A percentile compares a stretch with the other conserved stretches of the same genome.
Evolutionary conservation across 768 basidiomycete genomes (phyloP).

Genomic region (Serpula lacrymans): DNA sequence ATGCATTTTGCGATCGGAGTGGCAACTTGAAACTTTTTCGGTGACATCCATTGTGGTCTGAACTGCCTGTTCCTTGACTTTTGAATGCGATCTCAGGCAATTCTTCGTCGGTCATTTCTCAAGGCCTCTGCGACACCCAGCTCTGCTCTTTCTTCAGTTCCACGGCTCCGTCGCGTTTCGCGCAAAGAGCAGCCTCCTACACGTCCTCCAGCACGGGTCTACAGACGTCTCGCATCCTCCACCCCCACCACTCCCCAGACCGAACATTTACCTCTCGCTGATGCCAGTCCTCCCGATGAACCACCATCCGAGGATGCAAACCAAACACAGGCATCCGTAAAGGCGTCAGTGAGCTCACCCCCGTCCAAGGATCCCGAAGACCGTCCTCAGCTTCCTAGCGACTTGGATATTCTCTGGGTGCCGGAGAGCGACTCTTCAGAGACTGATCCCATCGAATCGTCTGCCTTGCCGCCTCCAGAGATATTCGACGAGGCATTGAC

Average conservation of each 20-base stretch:
- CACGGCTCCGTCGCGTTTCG: constrained; percentile 11
- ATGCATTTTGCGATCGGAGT: too few species aligned
- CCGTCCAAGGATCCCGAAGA: constrained; percentile 38
- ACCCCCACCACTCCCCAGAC: constrained; percentile 17
- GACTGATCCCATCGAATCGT: constrained; percentile 24
- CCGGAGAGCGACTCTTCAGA: constrained; percentile 39
- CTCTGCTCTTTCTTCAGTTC: constrained; percentile 22
- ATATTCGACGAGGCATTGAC: constrained; percentile 74
- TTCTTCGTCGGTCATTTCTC: constrained; percentile 29
- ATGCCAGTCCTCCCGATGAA: constrained; percentile 5
- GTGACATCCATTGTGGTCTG: constrained; percentile 6
- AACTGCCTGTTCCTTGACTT: background rate
- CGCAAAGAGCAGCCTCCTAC: constrained; percentile 21
- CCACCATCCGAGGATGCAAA: constrained; percentile 14
- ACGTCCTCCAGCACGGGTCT: constrained; percentile 14
- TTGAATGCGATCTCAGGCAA: constrained; percentile 36
- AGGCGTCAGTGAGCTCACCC: constrained; percentile 21
- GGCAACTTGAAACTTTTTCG: too few species aligned
- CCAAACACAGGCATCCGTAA: constrained; percentile 19
- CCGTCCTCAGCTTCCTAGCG: constrained; percentile 49
- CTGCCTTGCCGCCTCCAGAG: constrained; percentile 63
- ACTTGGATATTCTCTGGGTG: constrained; percentile 63
- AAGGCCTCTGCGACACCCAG: constrained; percentile 21
- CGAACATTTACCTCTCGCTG: constrained; percentile 2
- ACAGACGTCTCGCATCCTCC: constrained; percentile 21